Base-by-base conservation (phyloP, 768 basidiomycete species). In the Termitomyces sp. region DNA sequence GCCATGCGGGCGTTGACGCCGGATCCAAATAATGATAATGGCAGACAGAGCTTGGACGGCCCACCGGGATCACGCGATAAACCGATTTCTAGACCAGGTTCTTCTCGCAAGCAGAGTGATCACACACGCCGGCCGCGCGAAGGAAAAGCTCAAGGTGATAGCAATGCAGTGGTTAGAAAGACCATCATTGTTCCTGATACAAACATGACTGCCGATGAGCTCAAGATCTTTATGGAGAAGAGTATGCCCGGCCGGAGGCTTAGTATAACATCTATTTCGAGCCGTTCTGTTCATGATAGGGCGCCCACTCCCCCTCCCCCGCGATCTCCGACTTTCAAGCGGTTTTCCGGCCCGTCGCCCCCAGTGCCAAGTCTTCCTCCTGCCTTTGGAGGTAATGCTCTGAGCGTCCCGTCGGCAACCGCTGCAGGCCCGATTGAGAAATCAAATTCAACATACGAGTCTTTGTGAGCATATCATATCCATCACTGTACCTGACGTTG, bases 221-320 rank as follows among this genome's bases (percentile, higher is more conserved):
- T 85, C 60, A 79, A 73, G 64, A 75, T 77, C 24, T 66, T 81
- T 58, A 75, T 79, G 66, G 79, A 80, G 60, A 89, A 84, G 66
- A 75, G 76, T 27, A 80, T 87, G 34, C 67, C 74, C 24, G 82
- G 82, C 49, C 83, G 86, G 46, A 84, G 88, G 54, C 76, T 78
- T 18, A 89, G 91, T 61, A 76, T 78, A 12, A 70, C 71, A 16
- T 85, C 82, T 13, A 73, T 78, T 18, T 92, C 90, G 0, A 82
- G 73, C 62, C 85, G 86, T 56, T 92, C 91, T 43, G 77, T 92
- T 29, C 86, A 89, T 62, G 92, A 93, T 62, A 87, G 91, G 53
- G 87, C 76, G 13, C 91, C 90, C 12, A 93, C 92, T 8, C 91
- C 91, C n/a, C 92, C 91, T 18, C 92, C 92, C 32, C 84, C 88